Evolutionary conservation across 1,139 yeast genomes (phyloP).

Genomic region (Sugiyamaella grinbergsii): DNA sequence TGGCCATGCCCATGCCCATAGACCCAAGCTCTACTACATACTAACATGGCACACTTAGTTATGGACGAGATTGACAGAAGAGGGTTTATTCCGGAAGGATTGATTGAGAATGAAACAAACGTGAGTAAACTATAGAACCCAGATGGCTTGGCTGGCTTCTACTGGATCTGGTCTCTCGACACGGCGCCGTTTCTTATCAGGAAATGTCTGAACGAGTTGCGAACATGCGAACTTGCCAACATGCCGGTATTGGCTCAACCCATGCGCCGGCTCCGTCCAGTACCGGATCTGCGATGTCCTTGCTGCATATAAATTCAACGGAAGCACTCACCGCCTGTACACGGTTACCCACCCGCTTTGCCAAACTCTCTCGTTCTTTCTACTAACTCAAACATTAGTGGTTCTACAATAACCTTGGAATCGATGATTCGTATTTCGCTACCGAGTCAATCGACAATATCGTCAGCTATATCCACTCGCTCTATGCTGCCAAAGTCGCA

Average conservation of each 20-base stretch:
- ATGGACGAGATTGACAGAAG: slow-evolving; percentile 78
- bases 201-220: no score
- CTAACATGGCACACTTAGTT: slow-evolving; percentile 45
- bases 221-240: background rate
- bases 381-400: slow-evolving; percentile 46
- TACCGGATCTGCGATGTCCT: slow-evolving; percentile 13
- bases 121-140: slow-evolving; percentile 29
- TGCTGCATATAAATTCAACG: slow-evolving; percentile 4
- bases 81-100: slow-evolving; percentile 85
- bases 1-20: no score
- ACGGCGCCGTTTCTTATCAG: no score
- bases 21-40: no score
- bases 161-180: no score
- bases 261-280: slow-evolving; percentile 13
- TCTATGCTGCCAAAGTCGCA: slow-evolving; percentile 90
- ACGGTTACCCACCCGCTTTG: background rate
- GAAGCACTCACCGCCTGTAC: background rate
- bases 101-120: slow-evolving; percentile 81
- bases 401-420: slow-evolving; percentile 87
- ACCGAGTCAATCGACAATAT: slow-evolving; percentile 79
- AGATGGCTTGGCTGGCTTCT: no score
- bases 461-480: slow-evolving; percentile 78
- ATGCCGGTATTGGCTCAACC: background rate
- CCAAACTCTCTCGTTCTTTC: no score
- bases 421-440: slow-evolving; percentile 88